Conservation (phyloP, 345 rosid genomes). For the Populus ilicifolia region DNA sequence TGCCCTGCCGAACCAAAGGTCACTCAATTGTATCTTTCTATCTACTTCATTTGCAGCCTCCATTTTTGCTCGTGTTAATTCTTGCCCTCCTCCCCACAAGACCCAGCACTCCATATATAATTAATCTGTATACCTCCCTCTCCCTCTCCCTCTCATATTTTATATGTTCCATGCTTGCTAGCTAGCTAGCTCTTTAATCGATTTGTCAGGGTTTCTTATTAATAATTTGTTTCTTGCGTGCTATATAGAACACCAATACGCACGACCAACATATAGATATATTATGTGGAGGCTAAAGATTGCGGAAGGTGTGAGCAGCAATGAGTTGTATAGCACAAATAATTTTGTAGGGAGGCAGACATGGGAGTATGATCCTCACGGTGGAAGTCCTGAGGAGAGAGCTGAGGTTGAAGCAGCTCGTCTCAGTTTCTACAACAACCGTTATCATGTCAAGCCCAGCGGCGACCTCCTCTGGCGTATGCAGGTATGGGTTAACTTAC, state of each 20-base stretch:
- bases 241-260: not conserved
- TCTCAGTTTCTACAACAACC: conserved; percentile 3
- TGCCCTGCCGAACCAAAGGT: too few species aligned
- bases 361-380: conserved; percentile 6
- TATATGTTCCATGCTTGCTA: too few species aligned
- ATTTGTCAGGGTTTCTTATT: not conserved
- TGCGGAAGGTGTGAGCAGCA: not conserved
- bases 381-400: not conserved
- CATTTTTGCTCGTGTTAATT: too few species aligned
- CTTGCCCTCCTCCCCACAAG: too few species aligned
- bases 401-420: conserved; percentile 14
- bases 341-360: conserved; percentile 2
- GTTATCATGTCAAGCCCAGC: conserved; percentile 11
- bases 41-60: too few species aligned
- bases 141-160: too few species aligned
- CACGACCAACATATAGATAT: not conserved
- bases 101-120: too few species aligned
- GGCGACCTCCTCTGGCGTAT: conserved; percentile 16
- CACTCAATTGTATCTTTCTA: too few species aligned
- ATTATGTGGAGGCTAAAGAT: conserved; percentile 15
- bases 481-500: not conserved
- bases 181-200: not conserved
- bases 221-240: not conserved
- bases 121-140: too few species aligned
- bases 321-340: conserved; percentile 11